Evolutionary conservation across 257 asterid genomes (phyloP).

Genomic region (Anisodus tanguticus): DNA sequence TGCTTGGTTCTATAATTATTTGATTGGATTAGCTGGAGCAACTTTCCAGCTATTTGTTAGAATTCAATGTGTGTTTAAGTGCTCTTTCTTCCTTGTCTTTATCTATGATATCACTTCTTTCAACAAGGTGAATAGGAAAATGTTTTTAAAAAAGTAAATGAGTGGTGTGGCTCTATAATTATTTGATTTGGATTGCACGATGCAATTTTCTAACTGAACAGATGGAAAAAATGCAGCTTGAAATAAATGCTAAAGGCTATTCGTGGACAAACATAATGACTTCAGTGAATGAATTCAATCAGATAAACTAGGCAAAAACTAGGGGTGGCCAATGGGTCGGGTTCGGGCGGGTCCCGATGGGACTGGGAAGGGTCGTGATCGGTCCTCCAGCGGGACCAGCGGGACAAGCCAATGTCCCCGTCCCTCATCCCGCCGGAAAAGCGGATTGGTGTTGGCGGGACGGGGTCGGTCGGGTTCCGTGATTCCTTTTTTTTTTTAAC

Average conservation of each 20-base stretch:
- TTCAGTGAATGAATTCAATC: background rate
- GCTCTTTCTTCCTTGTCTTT: slow-evolving; percentile 16
- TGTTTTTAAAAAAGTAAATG: background rate
- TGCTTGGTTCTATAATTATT: background rate
- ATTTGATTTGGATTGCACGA: background rate
- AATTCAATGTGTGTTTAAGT: slow-evolving; percentile 3
- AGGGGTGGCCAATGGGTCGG: too few relatives aligned
- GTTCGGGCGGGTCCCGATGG: too few relatives aligned
- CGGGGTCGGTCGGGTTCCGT: too few relatives aligned
- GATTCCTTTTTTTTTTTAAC: too few relatives aligned
- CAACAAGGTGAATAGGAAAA: background rate
- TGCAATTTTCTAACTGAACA: background rate
- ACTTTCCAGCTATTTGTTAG: background rate
- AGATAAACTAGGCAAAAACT: background rate
- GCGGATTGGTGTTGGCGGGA: too few relatives aligned
- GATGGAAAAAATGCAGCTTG: background rate
- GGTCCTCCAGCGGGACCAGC: too few relatives aligned
- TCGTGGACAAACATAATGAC: background rate
- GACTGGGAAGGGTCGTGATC: too few relatives aligned
- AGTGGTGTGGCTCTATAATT: background rate
- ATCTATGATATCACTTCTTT: background rate
- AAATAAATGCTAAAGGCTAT: background rate
- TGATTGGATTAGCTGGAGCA: background rate
- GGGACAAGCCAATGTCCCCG: too few relatives aligned
- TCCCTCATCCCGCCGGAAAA: too few relatives aligned